phyloP scores from a whole-genome alignment of 2,329 filamentous ascomycete genomes.

The Ambrosiella xylebori region DNA sequence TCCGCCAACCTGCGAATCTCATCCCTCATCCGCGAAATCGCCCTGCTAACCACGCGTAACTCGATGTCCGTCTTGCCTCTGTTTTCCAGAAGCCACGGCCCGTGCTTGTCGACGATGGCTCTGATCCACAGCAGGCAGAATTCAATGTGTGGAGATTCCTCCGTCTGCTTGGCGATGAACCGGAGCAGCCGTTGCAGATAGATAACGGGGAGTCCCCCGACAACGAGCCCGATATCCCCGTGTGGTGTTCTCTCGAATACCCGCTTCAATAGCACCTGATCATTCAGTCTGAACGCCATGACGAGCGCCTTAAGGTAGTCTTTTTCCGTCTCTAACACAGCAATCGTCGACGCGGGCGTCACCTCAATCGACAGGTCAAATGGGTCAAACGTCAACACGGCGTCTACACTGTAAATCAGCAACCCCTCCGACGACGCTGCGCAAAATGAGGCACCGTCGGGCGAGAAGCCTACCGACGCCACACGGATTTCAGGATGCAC shows the following conservation, averaged over 20 bases:
- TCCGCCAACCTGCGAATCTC: constrained; percentile 72
- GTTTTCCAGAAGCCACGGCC: constrained; percentile 68
- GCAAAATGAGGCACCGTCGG: constrained; percentile 78
- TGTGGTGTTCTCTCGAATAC: constrained; percentile 75
- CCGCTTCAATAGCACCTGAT: constrained; percentile 59
- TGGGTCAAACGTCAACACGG: constrained; percentile 72
- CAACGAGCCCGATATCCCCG: constrained; percentile 56
- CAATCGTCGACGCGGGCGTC: constrained; percentile 69
- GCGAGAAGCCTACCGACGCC: constrained; percentile 69
- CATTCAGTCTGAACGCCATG: constrained; percentile 94
- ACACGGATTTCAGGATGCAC: constrained; percentile 71
- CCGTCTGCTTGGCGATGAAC: constrained; percentile 74
- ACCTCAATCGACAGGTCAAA: constrained; percentile 92
- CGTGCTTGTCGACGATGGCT: constrained; percentile 63
- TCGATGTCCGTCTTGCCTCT: constrained; percentile 67
- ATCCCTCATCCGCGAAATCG: constrained; percentile 60
- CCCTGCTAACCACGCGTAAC: constrained; percentile 64
- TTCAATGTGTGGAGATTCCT: constrained; percentile 83
- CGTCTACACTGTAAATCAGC: constrained; percentile 82
- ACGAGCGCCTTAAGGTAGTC: constrained; percentile 85
- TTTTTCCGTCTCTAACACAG: constrained; percentile 45
- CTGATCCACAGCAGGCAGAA: constrained; percentile 91
- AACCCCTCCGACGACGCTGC: constrained; percentile 89
- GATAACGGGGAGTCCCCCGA: constrained; percentile 61
- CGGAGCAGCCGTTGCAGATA: constrained; percentile 75